Base-by-base conservation (phyloP, 768 basidiomycete genomes). In the Leccinum subtestaceum region DNA sequence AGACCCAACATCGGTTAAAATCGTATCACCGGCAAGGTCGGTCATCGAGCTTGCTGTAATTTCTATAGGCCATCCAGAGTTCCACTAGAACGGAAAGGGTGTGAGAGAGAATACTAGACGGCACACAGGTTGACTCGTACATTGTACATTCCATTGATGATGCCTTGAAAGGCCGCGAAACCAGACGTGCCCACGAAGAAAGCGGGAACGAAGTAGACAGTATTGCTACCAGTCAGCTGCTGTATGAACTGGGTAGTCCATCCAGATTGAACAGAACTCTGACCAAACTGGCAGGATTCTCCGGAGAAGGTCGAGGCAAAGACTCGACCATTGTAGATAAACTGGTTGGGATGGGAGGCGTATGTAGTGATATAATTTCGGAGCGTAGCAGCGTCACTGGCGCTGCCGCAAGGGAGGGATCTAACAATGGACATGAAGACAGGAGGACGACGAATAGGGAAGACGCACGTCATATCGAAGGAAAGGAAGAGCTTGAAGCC, bases 401-500 rank as follows among this genome's bases (percentile, higher is more conserved):
- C 62, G 15, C 77, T 76, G 7, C 66, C 68, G 62, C 88, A 87
- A 5, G 85, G 81, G 50, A 87, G 70, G 4, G 81, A 81, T 4
- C 85, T 87, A 43, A 29, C 5, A 51, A 25, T 19, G 21, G 53
- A 50, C 48, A 49, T 62, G 27, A 53, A 40, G 25, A 52, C 36
- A 43, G 7, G 5, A 53, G 38, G 2, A 43, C 31, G n/a, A 49
- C 12, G 23, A 32, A 56, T 43, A 47, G 3, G 40, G 52, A 25
- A 52, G 23, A 80, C 78, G 64, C 65, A 88, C 85, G 84, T 75
- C 90, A 90, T 91, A 66, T 93, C 91, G 52, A 92, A 82, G 13
- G 87, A 90, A 59, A 92, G 65, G 73, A 91, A 91, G 52, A 93
- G 74, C 68, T 88, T 85, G 77, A 91, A 91, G 53, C 76, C 75